These are phyloP conservation scores for Naganishia antarctica DNA, from an alignment of 768 basidiomycete species.

Conservation along the genomic window DNA sequence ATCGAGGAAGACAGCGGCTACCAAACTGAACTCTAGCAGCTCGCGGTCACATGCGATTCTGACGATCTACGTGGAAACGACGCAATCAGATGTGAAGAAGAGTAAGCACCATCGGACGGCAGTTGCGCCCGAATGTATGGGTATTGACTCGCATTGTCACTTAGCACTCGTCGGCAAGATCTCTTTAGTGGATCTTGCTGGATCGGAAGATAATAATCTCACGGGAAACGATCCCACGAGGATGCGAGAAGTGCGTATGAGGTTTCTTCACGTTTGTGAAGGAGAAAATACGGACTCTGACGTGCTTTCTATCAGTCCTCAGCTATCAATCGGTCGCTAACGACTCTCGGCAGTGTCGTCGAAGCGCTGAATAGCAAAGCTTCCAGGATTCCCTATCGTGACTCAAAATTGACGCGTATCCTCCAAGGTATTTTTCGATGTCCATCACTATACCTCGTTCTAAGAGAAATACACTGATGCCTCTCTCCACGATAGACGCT, in stretches of 20 bases:
- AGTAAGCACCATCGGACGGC: slow-evolving; percentile 27
- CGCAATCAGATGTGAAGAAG: slow-evolving; percentile 49
- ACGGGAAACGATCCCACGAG: slow-evolving; percentile 82
- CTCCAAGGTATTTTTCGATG: slow-evolving; percentile 56
- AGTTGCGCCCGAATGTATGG: slow-evolving; percentile 67
- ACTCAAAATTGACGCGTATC: slow-evolving; percentile 81
- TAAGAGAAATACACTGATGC: no score
- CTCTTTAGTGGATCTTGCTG: slow-evolving; percentile 81
- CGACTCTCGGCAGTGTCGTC: slow-evolving; percentile 80
- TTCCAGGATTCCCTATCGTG: slow-evolving; percentile 78
- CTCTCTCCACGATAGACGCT: slow-evolving; percentile 63
- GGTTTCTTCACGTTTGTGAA: background rate
- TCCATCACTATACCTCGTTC: background rate
- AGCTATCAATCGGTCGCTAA: slow-evolving; percentile 84
- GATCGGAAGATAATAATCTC: slow-evolving; percentile 83
- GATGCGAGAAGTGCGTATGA: slow-evolving; percentile 61
- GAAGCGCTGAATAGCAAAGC: slow-evolving; percentile 60
- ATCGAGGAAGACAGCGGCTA: slow-evolving; percentile 77
- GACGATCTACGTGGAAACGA: slow-evolving; percentile 58
- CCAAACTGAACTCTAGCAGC: slow-evolving; percentile 74
- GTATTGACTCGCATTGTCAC: slow-evolving; percentile 56
- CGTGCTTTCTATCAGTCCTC: no score
- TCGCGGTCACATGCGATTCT: slow-evolving; percentile 86
- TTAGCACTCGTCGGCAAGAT: slow-evolving; percentile 69
- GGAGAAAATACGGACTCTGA: no score